These are phyloP conservation scores for Westerdykella aurantiaca DNA, from an alignment of 2,329 filamentous ascomycete genomes.

Conservation along the genomic window DNA sequence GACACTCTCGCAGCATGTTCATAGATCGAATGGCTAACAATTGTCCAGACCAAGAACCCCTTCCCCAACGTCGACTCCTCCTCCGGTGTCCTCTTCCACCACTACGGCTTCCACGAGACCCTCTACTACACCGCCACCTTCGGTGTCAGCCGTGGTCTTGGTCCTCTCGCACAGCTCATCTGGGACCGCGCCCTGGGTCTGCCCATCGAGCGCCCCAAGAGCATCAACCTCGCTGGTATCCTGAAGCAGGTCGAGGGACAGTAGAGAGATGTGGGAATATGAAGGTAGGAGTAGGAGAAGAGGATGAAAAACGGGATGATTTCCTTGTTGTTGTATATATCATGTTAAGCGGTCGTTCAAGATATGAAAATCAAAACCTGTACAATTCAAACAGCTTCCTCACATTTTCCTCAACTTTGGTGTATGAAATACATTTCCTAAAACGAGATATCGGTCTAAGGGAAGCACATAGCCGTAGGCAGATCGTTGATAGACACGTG, in stretches of 20 bases:
- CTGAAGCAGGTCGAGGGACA: conserved; percentile 52
- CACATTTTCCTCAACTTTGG: no score
- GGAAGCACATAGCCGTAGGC: no score
- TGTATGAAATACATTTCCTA: no score
- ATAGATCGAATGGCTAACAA: conserved; percentile 1
- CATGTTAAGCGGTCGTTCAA: conserved; percentile 2
- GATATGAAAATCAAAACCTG: background rate
- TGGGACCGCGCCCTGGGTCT: conserved; percentile 93
- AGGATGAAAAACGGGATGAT: no score
- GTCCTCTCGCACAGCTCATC: conserved; percentile 87
- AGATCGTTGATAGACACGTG: no score
- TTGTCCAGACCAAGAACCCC: conserved; percentile 77
- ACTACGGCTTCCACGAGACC: conserved; percentile 96
- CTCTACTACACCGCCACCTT: conserved; percentile 81
- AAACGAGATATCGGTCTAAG: no score
- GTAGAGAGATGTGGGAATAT: conserved; percentile 6
- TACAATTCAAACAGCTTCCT: background rate
- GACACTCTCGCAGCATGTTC: conserved; percentile 3
- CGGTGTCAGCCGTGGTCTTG: conserved; percentile 66
- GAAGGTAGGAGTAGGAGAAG: background rate
- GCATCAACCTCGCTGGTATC: conserved; percentile 84
- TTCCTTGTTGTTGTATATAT: conserved; percentile 14
- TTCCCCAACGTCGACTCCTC: conserved; percentile 95
- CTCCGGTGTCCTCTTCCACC: conserved; percentile 92
- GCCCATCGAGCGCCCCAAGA: conserved; percentile 97